Base-by-base conservation (phyloP, 2,329 filamentous ascomycete genomes). In the Aspergillus piperis region DNA sequence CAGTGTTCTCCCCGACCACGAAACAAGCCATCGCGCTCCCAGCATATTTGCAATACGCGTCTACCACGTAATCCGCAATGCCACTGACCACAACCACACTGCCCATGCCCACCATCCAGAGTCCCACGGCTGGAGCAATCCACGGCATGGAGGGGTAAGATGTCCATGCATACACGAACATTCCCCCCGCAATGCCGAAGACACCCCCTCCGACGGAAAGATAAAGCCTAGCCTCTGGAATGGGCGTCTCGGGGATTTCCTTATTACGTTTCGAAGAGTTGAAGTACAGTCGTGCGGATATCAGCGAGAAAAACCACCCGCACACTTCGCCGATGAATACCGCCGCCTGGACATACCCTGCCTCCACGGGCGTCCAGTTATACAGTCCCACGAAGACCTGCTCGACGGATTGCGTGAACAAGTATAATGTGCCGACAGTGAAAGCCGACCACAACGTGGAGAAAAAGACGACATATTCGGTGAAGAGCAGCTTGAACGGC, bases 11-110 rank as follows among this genome's bases (percentile, higher is more conserved):
- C 1, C 80, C 73, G 0, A 81, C 73, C 1, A 76, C 79, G n/a
- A 79, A 78, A 5, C 79, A 80, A 2, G 78, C 77, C 1, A 81
- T 71, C 0, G 80, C 77, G n/a, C 78, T 81, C 1, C 77, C 80
- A 2, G 81, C 80, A 59, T 80, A 81, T n/a, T 79, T 75, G 19
- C 77, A 75, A 60, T 83, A 83, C 0, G 81, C 77, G 64, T 83
- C 80, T 3, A 77, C 76, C n/a, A 81, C 71, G 56, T 82, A 82
- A 70, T 83, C 82, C 0, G 80, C 75, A 5, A 79, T 80, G 11
- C 79, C 80, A 19, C 82, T 73, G 54, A 79, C 75, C 5, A 81
- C 81, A 17, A 75, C 70, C 3, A 76, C 74, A 3, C 79, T 80
- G 15, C 73, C 77, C 6, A 75, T 68, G 0, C 80, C 79, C 4